Percentiles rank a stretch among this genome's conserved stretches.
Evolutionary conservation across 2,329 filamentous ascomycete genomes (phyloP).

Genomic region (Cordyceps tenuipes): DNA sequence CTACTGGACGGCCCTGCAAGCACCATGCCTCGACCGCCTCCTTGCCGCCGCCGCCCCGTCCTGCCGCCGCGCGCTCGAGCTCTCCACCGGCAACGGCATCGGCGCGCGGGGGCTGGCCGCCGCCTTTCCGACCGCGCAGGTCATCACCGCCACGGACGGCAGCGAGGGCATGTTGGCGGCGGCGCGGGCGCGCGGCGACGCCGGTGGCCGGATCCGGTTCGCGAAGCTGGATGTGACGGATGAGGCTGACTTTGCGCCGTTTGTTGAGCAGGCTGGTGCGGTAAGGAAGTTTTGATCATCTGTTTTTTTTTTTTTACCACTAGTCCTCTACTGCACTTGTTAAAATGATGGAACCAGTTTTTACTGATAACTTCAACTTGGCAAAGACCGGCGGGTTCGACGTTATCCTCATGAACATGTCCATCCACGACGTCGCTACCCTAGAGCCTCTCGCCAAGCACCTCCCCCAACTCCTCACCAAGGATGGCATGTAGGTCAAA

Average conservation of each 20-base stretch:
- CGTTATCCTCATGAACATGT: slow-evolving; percentile 40
- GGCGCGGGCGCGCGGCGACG: slow-evolving; percentile 19
- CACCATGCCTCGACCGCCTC: slow-evolving; percentile 31
- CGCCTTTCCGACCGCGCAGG: slow-evolving; percentile 22
- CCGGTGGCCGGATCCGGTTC: slow-evolving; percentile 21
- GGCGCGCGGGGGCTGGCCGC: slow-evolving; percentile 35
- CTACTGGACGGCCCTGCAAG: slow-evolving; percentile 35
- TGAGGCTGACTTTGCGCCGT: slow-evolving; percentile 21
- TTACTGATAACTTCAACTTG: no score
- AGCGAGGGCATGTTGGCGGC: slow-evolving; percentile 31
- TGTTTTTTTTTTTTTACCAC: background rate
- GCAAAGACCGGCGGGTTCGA: slow-evolving; percentile 29
- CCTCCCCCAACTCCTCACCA: slow-evolving; percentile 32
- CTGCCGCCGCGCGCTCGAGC: slow-evolving; percentile 31
- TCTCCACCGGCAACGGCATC: slow-evolving; percentile 43
- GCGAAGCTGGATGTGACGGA: slow-evolving; percentile 31
- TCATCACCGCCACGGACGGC: slow-evolving; percentile 38
- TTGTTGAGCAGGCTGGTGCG: slow-evolving; percentile 17
- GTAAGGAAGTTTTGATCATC: background rate
- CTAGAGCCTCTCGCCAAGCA: slow-evolving; percentile 33
- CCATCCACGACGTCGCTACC: slow-evolving; percentile 38
- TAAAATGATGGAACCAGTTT: no score
- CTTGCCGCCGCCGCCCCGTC: slow-evolving; percentile 14
- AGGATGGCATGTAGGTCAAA: slow-evolving; percentile 29
- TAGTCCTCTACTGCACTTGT: no score